Percentiles rank a stretch among this genome's conserved stretches.
Conservation (phyloP, 169 alveolate species). For the Plasmodium ovale region DNA sequence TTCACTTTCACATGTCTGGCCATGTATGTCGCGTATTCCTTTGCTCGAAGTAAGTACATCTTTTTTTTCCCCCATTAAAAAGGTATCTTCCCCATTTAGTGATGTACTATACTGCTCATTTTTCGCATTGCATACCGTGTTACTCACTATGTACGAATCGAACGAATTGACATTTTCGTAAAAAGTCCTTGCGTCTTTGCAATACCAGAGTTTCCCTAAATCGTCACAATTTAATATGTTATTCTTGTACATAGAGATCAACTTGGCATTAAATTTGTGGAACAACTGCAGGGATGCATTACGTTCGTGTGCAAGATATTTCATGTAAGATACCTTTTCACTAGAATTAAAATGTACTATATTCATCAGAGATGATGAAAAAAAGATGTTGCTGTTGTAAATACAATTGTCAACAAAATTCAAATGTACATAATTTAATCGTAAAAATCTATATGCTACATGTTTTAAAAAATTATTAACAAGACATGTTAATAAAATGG, state of each 20-base stretch:
- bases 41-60: too few relatives aligned
- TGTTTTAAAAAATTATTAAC: conserved; percentile 68
- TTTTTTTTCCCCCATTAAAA: background rate
- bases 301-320: background rate
- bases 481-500: conserved; percentile 54
- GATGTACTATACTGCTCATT: background rate
- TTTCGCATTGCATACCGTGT: background rate
- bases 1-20: background rate
- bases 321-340: background rate
- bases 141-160: conserved; percentile 15
- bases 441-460: conserved; percentile 56
- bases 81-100: background rate
- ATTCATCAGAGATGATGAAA: background rate
- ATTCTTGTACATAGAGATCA: conserved; percentile 11
- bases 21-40: too few relatives aligned
- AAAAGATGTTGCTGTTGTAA: conserved; percentile 17
- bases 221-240: conserved; percentile 45
- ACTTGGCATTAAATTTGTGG: conserved; percentile 18
- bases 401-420: conserved; percentile 66
- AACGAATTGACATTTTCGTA: conserved; percentile 22
- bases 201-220: conserved; percentile 32
- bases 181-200: conserved; percentile 49
- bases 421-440: conserved; percentile 61
- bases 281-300: conserved; percentile 7
- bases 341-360: background rate